These are phyloP conservation scores for Ophiobolus disseminans DNA, from an alignment of 2,329 filamentous ascomycete species.

Conservation along the genomic window DNA sequence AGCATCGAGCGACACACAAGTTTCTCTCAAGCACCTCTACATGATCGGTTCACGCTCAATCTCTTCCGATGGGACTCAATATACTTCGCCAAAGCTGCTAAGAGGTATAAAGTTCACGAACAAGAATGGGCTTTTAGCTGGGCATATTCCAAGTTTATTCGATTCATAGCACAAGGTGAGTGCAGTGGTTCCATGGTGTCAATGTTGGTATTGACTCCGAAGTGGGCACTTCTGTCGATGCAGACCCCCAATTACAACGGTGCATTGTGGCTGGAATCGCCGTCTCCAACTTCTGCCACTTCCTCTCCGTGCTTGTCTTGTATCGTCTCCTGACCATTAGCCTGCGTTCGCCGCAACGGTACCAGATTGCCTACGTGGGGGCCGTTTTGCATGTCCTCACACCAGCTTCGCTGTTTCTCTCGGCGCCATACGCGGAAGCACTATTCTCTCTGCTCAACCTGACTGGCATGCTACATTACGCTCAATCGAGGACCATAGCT, in stretches of 20 bases:
- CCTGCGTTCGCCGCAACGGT: conserved; percentile 36
- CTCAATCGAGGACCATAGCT: conserved; percentile 47
- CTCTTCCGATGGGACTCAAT: conserved; percentile 82
- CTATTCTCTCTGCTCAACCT: conserved; percentile 81
- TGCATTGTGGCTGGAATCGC: conserved; percentile 65
- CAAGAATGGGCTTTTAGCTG: conserved; percentile 86
- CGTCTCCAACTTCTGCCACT: conserved; percentile 77
- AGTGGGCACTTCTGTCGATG: conserved; percentile 34
- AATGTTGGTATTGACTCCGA: conserved; percentile 42
- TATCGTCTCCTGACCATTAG: conserved; percentile 69
- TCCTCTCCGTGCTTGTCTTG: conserved; percentile 75
- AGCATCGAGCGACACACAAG: conserved; percentile 26
- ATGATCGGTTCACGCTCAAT: conserved; percentile 57
- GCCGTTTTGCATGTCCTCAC: conserved; percentile 81
- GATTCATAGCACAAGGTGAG: conserved; percentile 52
- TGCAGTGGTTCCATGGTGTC: conserved; percentile 7
- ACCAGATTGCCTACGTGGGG: conserved; percentile 69
- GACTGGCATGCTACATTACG: conserved; percentile 73
- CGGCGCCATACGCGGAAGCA: conserved; percentile 83
- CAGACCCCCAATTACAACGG: conserved; percentile 18
- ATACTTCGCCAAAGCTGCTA: conserved; percentile 72
- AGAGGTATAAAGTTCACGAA: conserved; percentile 73
- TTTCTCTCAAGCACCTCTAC: conserved; percentile 20
- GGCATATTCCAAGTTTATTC: conserved; percentile 58
- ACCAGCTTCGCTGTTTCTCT: conserved; percentile 88